phyloP scores from a whole-genome alignment of 768 basidiomycete genomes.

The Boletus huronensis region DNA sequence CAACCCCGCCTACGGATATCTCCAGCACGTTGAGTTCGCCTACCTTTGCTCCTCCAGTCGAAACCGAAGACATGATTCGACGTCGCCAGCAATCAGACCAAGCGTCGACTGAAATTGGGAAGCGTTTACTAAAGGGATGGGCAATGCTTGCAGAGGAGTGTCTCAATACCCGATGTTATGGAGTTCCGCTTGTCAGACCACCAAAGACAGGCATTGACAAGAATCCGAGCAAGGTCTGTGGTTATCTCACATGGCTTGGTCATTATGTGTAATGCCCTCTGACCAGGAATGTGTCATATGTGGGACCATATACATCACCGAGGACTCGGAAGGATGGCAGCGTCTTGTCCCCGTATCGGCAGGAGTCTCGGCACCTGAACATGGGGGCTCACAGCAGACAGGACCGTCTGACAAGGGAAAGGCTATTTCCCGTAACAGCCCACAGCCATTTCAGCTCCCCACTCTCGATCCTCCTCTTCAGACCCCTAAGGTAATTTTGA shows the following conservation, averaged over 20 bases:
- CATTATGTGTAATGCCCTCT: constrained; percentile 2
- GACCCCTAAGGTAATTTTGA: constrained; percentile 27
- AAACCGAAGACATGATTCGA: constrained; percentile 60
- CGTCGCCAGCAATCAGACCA: constrained; percentile 78
- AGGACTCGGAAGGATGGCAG: constrained; percentile 52
- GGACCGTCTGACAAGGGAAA: constrained; percentile 11
- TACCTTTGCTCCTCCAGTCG: constrained; percentile 58
- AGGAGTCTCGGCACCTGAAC: constrained; percentile 1
- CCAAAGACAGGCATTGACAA: constrained; percentile 59
- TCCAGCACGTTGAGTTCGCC: constrained; percentile 61
- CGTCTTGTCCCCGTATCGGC: constrained; percentile 36
- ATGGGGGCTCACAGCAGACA: constrained; percentile 3
- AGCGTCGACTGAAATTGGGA: constrained; percentile 78
- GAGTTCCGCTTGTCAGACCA: constrained; percentile 79
- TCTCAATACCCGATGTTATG: constrained; percentile 63
- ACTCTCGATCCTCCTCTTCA: constrained; percentile 31
- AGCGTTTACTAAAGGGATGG: constrained; percentile 76
- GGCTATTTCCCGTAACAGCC: constrained; percentile 18
- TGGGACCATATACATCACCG: constrained; percentile 54
- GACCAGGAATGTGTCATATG: constrained; percentile 78
- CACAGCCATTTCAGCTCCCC: constrained; percentile 32
- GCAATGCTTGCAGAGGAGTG: constrained; percentile 90
- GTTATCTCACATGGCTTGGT: neutral
- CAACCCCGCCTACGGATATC: constrained; percentile 73
- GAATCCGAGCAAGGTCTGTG: constrained; percentile 61